Percentiles rank a stretch among this genome's conserved stretches.
Evolutionary conservation across 2,329 filamentous ascomycete species (phyloP).

Genomic region (Alternaria triticimaculans): DNA sequence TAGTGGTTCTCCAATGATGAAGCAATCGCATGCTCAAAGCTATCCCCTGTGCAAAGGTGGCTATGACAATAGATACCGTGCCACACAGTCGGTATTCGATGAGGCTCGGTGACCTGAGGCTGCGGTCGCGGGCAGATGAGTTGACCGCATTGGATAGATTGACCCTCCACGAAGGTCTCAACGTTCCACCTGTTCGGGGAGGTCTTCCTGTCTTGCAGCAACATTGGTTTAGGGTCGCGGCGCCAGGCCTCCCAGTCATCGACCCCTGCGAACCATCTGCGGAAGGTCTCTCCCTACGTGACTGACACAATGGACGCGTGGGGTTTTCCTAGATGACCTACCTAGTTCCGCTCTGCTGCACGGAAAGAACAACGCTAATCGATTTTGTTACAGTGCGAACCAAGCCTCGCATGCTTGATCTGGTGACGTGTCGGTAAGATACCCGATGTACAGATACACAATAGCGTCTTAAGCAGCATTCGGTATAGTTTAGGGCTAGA

Average conservation of each 20-base stretch:
- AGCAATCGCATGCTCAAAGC: not conserved
- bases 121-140: constrained; percentile 24
- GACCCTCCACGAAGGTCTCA: constrained; percentile 26
- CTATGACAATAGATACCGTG: constrained; percentile 4
- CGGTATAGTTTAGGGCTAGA: constrained; percentile 8
- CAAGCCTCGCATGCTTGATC: constrained; percentile 17
- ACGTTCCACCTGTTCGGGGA: constrained; percentile 12
- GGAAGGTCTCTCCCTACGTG: constrained; percentile 10
- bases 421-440: constrained; percentile 8
- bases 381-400: constrained; percentile 2
- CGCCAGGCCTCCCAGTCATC: constrained; percentile 17
- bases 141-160: constrained; percentile 27
- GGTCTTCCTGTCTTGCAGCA: constrained; percentile 12
- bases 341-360: constrained; percentile 18
- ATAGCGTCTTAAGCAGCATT: constrained; percentile 10
- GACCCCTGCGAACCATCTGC: constrained; percentile 17
- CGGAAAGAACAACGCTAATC: constrained; percentile 25
- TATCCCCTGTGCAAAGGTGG: not conserved
- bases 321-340: constrained; percentile 28
- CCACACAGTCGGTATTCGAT: constrained; percentile 13
- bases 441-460: constrained; percentile 7
- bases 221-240: constrained; percentile 13
- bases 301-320: constrained; percentile 14
- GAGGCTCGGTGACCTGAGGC: constrained; percentile 24
- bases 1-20: not conserved